Evolutionary conservation across 306 rosid species (phyloP), one percentile per base, ranked within the genome.

Genomic region (Rosa multiflora): DNA sequence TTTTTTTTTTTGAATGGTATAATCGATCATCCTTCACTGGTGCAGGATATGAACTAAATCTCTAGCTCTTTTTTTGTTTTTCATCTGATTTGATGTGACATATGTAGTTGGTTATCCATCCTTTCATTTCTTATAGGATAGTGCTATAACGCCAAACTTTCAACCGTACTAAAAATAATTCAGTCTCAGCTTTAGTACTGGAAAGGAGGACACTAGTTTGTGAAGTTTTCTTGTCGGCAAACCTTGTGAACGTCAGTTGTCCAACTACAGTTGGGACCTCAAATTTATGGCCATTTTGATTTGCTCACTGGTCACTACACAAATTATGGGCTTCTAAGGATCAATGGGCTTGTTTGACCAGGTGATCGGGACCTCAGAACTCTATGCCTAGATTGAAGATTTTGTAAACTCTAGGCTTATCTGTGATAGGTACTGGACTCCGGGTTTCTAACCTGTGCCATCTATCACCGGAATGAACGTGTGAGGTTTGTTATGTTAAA

Each of bases 91-190:
- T 17, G 78, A 75, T 75, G 55, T 56, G 55, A 75, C 78, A 21
- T 52, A 3, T 15, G n/a, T 23, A 42, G n/a, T 67, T 39, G 48
- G 46, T 8, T 67, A 67, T 67, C 71, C 12, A 37, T 66, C 70
- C 13, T 37, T 14, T 43, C 10, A 48, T 59, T 23, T 61, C 29
- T 17, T 15, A 6, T 61, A 37, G 26, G 32, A 18, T 74, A 39
- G 77, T 73, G 67, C 78, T 67, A 67, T 39, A 67, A 39, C 48
- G 71, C 71, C 71, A 67, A 68, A 68, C 51, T 40, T 8, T 68
- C 72, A 44, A 42, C 32, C 42, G 29, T 39, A 17, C 23, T 26
- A 15, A 8, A 8, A 39, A 40, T 39, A 68, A 20, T 67, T 68
- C 51, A 68, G 23, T 18, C 20, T 66, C 48, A 39, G 21, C 47